Conservation (phyloP, 31 red algal genomes). For the Bonnemaisonia californica region DNA sequence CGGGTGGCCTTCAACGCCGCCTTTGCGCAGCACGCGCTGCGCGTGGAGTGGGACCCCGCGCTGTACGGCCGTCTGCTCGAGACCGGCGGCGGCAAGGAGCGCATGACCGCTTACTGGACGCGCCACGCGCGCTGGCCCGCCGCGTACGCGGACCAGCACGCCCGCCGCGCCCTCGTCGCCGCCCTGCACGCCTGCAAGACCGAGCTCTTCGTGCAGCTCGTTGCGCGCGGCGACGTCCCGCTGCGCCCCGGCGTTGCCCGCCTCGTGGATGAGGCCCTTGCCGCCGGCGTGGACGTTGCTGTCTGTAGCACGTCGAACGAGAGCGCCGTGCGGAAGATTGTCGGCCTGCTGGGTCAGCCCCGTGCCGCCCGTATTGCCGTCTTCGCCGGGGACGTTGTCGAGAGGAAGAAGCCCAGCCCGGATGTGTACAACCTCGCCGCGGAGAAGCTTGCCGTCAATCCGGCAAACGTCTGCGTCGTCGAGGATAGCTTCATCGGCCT, state of each 20-base stretch:
- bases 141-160: conserved; percentile 3
- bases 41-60: conserved; percentile 75
- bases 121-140: conserved; percentile 68
- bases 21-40: conserved; percentile 61
- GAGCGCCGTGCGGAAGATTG: conserved; percentile 81
- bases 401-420: conserved; percentile 87
- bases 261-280: conserved; percentile 58
- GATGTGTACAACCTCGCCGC: conserved; percentile 87
- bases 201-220: conserved; percentile 82
- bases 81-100: conserved; percentile 94
- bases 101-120: conserved; percentile 90
- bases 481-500: conserved; percentile 91
- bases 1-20: conserved; percentile 89
- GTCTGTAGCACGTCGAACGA: conserved; percentile 93
- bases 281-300: conserved; percentile 59
- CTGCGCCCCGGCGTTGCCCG: conserved; percentile 71
- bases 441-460: conserved; percentile 55
- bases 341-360: conserved; percentile 68
- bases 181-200: conserved; percentile 89
- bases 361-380: conserved; percentile 52
- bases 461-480: conserved; percentile 68
- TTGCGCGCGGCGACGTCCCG: conserved; percentile 66
- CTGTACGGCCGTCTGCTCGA: conserved; percentile 88
- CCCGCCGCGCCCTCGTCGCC: conserved; percentile 54
- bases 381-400: conserved; percentile 88